These are phyloP conservation scores for Jaltomata sinuosa DNA, from an alignment of 257 asterid genomes.

Conservation along the genomic window DNA sequence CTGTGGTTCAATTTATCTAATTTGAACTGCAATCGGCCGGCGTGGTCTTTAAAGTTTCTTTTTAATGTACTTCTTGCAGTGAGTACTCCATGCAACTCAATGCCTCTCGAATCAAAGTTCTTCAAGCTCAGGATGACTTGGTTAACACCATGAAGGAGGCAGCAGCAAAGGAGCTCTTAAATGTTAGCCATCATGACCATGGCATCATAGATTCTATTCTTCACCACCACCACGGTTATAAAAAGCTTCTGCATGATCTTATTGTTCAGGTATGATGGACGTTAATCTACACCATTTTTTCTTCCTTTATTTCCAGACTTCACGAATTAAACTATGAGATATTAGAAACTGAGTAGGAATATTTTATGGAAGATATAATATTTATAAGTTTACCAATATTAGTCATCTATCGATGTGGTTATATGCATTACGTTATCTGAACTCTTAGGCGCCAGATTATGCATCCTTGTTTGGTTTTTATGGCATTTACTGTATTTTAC, in stretches of 20 bases:
- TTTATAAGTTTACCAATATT: background rate
- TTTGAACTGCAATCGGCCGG: background rate
- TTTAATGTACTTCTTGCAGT: constrained; percentile 23
- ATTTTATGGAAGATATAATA: background rate
- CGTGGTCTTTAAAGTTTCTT: background rate
- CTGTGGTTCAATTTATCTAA: background rate
- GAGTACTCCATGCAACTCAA: constrained; percentile 87
- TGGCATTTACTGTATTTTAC: background rate
- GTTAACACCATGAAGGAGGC: constrained; percentile 56
- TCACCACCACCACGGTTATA: constrained; percentile 19
- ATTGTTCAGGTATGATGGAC: constrained; percentile 57
- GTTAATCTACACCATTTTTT: background rate
- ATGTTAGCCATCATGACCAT: constrained; percentile 41
- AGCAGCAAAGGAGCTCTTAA: constrained; percentile 55
- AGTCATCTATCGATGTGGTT: background rate
- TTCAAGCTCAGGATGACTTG: constrained; percentile 81
- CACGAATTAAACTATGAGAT: background rate
- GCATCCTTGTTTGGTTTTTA: background rate
- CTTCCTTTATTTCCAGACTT: background rate
- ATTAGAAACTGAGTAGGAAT: background rate
- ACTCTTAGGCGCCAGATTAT: background rate
- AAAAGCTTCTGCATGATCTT: constrained; percentile 55
- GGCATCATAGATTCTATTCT: constrained; percentile 4
- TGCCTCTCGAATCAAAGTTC: constrained; percentile 77
- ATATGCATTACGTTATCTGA: background rate